Base-by-base conservation (phyloP, 352 stramenopile genomes). In the Phytopythium boreale region DNA sequence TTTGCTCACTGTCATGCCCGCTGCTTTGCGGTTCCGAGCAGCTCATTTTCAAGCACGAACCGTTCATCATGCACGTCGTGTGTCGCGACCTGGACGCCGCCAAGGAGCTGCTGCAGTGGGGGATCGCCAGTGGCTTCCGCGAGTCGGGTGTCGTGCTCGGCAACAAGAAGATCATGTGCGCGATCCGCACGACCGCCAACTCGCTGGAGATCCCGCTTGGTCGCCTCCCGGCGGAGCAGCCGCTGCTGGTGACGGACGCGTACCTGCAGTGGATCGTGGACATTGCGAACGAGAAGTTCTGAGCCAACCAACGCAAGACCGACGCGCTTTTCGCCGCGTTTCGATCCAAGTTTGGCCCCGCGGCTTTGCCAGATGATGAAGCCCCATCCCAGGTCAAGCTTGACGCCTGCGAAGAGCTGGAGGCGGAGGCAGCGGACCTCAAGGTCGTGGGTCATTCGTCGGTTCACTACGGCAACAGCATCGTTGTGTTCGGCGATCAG, bases 31-130 rank as follows among this genome's bases (percentile, higher is more conserved):
- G 29, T 34, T 34, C 10, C 0, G 1, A n/a, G 14, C 27, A 89
- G 73, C 71, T 94, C 66, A 81, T 95, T 44, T 90, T 97, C 69
- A 97, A 97, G 69, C 80, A 94, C 63, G 91, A 97, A 52, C 90
- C 90, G 58, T 96, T 97, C 65, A 96, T 97, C 61, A 92, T 98
- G 82, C 91, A 98, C 75, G 87, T 97, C 5, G 76, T 92, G 37
- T 97, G 90, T 64, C 76, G 86, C 29, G 77, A 95, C 55, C 36
- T 95, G 17, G 77, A 90, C 15, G 70, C 84, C 1, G 92, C 89
- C 8, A 90, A 96, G 56, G 67, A 78, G 17, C 67, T 97, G 36
- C 63, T 97, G 39, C 90, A 96, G 63, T 88, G 89, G 65, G 92
- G 85, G 1, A 78, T 97, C 44, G 69, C 79, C 1, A 82, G 78